Base-by-base conservation (phyloP, 169 alveolate species). In the Plasmodium relictum region DNA sequence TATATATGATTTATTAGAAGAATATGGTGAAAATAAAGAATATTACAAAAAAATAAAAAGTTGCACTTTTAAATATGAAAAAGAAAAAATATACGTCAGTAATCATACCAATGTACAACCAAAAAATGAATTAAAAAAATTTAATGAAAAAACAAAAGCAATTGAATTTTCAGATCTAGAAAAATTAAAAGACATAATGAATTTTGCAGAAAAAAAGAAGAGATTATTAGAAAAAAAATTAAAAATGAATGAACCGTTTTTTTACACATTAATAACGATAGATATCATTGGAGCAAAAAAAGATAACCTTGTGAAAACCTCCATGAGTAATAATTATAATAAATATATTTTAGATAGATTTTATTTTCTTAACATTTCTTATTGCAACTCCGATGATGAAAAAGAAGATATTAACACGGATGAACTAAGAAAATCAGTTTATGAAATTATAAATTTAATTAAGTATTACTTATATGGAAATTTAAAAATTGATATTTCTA, bases 41-140 rank as follows among this genome's bases (percentile, higher is more conserved):
- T 54, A 83, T 83, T 66, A 68, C 37, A 71, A 83, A 66, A 68
- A 50, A 58, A 83, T 66, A 54, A 83, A 66, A 83, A 83, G 91
- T 41, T 83, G 85, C 24, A 58, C 91, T 5, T 83, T 83, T 66
- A 83, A 68, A 61, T 18, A 73, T n/a, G 83, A 66, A 52, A 68
- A 26, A 22, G 63, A 41, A 39, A 52, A 39, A 37, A 61, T 12
- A 5, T 50, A 31, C 31, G n/a, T 39, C 68, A 45, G 52, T 10
- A 50, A 5, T 39, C 48, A 80, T 31, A 26, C 3, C 2, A 69
- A 68, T 26, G 10, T 41, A 12, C n/a, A 70, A 50, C 56, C 2
- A n/a, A 39, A 14, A 6, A 66, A 50, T 52, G 91, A 69, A 66
- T 54, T 83, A 18, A 83, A 83, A 44, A 54, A 42, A 20, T 83